Conservation (phyloP, 2,329 filamentous ascomycete species). For the Pyricularia sp. region DNA sequence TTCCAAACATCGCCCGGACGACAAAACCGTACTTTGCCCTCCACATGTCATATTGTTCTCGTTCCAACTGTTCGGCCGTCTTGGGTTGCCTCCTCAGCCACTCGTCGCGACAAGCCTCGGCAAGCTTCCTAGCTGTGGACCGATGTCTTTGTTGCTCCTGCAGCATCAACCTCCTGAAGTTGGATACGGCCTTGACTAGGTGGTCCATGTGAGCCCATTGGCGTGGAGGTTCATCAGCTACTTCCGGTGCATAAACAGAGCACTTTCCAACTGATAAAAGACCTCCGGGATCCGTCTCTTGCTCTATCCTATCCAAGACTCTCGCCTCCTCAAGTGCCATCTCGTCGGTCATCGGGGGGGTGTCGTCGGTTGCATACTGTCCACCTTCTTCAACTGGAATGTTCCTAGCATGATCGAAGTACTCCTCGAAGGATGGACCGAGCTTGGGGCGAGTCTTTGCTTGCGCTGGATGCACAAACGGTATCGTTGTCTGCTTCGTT, state of each 20-base stretch:
- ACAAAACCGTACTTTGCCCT: conserved; percentile 64
- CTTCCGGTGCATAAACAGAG: conserved; percentile 63
- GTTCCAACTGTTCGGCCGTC: conserved; percentile 70
- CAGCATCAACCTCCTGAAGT: conserved; percentile 72
- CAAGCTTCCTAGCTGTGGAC: conserved; percentile 67
- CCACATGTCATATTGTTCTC: conserved; percentile 62
- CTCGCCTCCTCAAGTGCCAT: conserved; percentile 59
- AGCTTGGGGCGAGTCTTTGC: conserved; percentile 43
- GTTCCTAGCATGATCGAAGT: conserved; percentile 37
- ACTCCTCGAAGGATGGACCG: conserved; percentile 47
- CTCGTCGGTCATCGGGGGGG: conserved; percentile 47
- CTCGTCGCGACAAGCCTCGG: conserved; percentile 67
- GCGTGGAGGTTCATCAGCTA: conserved; percentile 59
- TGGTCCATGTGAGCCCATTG: conserved; percentile 89
- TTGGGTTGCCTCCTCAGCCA: conserved; percentile 68
- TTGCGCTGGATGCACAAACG: conserved; percentile 50
- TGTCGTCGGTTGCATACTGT: conserved; percentile 45
- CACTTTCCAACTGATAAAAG: conserved; percentile 62
- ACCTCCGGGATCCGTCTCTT: conserved; percentile 66
- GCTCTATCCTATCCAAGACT: conserved; percentile 59
- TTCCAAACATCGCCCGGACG: conserved; percentile 44
- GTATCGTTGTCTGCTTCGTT: conserved; percentile 33
- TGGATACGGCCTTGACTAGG: conserved; percentile 65
- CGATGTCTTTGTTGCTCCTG: conserved; percentile 73
- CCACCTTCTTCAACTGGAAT: conserved; percentile 51